phyloP scores from a whole-genome alignment of 495 filamentous ascomycete species.

The Hypoxylon perforatum region DNA sequence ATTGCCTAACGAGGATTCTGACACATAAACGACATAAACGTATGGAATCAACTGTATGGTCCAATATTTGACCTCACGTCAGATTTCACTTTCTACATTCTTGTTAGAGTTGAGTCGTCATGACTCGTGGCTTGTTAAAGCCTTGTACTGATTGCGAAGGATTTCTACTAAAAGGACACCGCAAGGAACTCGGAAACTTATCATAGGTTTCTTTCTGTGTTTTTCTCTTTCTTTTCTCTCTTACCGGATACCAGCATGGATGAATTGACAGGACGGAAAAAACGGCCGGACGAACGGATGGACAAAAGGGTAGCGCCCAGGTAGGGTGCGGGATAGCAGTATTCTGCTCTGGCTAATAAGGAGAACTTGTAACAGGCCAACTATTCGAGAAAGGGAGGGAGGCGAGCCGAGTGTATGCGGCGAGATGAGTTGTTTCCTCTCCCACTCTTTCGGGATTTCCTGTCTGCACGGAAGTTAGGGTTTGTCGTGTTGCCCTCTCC shows the following conservation, averaged over 20 bases:
- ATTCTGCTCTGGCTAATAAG: conserved; percentile 32
- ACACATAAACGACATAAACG: conserved; percentile 17
- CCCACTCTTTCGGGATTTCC: neutral
- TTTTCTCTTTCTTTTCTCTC: conserved; percentile 11
- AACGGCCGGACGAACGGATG: conserved; percentile 40
- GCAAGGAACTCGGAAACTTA: conserved; percentile 34
- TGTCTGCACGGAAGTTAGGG: conserved; percentile 17
- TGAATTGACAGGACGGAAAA: conserved; percentile 34
- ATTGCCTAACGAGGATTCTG: conserved; percentile 34
- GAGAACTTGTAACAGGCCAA: neutral
- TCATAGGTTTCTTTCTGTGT: conserved; percentile 13
- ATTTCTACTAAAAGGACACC: conserved; percentile 31
- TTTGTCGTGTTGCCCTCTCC: conserved; percentile 13
- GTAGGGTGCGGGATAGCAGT: conserved; percentile 35
- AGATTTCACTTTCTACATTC: conserved; percentile 1
- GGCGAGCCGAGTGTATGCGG: conserved; percentile 2
- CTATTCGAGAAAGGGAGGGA: conserved; percentile 3
- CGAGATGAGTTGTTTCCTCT: neutral
- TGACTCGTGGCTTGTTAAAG: neutral
- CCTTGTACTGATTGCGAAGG: conserved; percentile 9
- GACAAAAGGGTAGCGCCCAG: conserved; percentile 32
- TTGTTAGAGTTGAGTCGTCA: conserved; percentile 1
- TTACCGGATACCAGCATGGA: conserved; percentile 25
- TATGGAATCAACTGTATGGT: neutral
- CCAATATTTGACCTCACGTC: neutral